Percentiles rank a stretch among this genome's conserved stretches.
Conservation (phyloP, 1,284 basidiomycete genomes). For the Microstroma glucosiphilum region DNA sequence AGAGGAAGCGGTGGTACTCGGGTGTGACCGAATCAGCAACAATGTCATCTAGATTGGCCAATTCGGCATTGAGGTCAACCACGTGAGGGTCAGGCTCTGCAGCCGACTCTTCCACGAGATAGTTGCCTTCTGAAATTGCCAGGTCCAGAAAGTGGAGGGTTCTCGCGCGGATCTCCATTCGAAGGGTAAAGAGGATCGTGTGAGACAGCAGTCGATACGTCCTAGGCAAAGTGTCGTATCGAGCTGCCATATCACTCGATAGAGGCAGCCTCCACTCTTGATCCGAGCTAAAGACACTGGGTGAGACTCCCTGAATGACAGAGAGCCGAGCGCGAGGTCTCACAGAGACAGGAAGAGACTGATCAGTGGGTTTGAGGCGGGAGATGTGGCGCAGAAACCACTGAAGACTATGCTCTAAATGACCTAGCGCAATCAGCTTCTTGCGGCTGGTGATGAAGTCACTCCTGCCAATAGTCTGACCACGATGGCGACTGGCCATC, state of each 20-base stretch:
- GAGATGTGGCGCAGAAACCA: conserved; percentile 35
- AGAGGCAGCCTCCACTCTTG: conserved; percentile 30
- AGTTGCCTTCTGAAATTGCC: conserved; percentile 65
- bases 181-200: conserved; percentile 78
- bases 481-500: conserved; percentile 12
- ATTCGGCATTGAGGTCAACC: conserved; percentile 75
- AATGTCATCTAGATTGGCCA: conserved; percentile 69
- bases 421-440: conserved; percentile 70
- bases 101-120: conserved; percentile 58
- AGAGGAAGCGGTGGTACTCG: conserved; percentile 63
- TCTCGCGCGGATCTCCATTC: conserved; percentile 80
- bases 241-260: conserved; percentile 17
- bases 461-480: conserved; percentile 20
- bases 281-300: conserved; percentile 8
- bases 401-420: conserved; percentile 69
- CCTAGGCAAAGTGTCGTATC: conserved; percentile 68
- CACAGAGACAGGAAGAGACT: conserved; percentile 10
- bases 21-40: conserved; percentile 27
- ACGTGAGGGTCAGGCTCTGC: conserved; percentile 85
- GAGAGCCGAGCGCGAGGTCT: conserved; percentile 24
- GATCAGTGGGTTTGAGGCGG: conserved; percentile 51
- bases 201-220: conserved; percentile 83
- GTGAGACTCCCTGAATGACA: conserved; percentile 16
- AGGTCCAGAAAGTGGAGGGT: conserved; percentile 74
- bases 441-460: conserved; percentile 71